Conservation (phyloP, 371 early-diverging fungal species). For the Rhizopus microsporus region DNA sequence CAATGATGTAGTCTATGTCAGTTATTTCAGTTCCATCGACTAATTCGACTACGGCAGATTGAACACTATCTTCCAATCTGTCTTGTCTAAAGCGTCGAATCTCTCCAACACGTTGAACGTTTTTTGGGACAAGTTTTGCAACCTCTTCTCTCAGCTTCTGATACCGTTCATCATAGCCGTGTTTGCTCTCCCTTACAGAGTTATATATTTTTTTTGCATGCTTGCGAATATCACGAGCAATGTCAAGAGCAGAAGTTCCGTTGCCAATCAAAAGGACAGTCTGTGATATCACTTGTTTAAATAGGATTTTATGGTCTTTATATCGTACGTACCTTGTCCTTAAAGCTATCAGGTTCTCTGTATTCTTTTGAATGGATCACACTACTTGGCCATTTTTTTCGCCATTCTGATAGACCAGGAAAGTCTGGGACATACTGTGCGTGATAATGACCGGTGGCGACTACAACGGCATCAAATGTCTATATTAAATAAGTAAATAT, state of each 20-base stretch:
- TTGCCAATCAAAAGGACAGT: conserved; percentile 52
- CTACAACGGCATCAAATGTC: conserved; percentile 56
- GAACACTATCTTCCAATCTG: neutral
- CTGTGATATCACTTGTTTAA: conserved; percentile 6
- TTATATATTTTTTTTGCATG: conserved; percentile 13
- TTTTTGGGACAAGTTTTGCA: conserved; percentile 10
- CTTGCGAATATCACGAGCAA: conserved; percentile 21
- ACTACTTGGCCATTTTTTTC: conserved; percentile 10
- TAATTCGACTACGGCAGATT: conserved; percentile 30
- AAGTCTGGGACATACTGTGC: conserved; percentile 58
- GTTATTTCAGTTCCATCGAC: conserved; percentile 39
- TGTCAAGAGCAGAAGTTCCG: conserved; percentile 51
- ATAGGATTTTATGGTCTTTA: neutral
- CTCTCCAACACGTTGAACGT: conserved; percentile 18
- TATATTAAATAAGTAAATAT: neutral
- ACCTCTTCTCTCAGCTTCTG: conserved; percentile 25
- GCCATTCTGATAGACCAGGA: conserved; percentile 33
- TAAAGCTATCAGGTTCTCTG: conserved; percentile 42
- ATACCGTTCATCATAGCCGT: conserved; percentile 34
- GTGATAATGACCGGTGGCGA: conserved; percentile 62
- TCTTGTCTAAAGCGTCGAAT: neutral
- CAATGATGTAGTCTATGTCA: conserved; percentile 49
- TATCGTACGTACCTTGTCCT: conserved; percentile 34
- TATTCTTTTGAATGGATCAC: conserved; percentile 61
- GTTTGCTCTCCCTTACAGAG: conserved; percentile 44